A percentile compares a stretch with the other conserved stretches of the same genome.
phyloP scores from a whole-genome alignment of 805 yeast species.

The Cyberlindnera petersonii region DNA sequence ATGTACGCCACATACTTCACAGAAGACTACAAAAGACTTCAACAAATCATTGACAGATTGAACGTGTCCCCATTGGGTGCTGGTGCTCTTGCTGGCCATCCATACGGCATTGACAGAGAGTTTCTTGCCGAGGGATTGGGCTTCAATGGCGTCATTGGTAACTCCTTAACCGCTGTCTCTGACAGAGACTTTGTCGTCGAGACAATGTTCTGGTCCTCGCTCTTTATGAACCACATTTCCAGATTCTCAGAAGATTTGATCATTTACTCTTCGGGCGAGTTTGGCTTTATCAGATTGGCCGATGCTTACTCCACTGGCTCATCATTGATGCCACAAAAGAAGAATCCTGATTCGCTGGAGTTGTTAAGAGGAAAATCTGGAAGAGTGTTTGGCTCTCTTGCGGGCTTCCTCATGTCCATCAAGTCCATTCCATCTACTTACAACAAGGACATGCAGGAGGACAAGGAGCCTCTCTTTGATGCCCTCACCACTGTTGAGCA shows the following conservation, averaged over 20 bases:
- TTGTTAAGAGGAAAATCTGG: slow-evolving; percentile 96
- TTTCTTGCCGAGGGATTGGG: slow-evolving; percentile 77
- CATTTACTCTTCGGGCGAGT: slow-evolving; percentile 95
- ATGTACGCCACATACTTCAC: slow-evolving; percentile 93
- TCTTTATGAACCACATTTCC: slow-evolving; percentile 94
- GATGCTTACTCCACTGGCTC: slow-evolving; percentile 99
- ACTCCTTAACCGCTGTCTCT: slow-evolving; percentile 93
- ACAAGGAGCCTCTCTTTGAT: slow-evolving; percentile 97
- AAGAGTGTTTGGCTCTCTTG: slow-evolving; percentile 89
- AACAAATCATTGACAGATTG: slow-evolving; percentile 75
- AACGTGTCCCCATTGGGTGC: slow-evolving; percentile 91
- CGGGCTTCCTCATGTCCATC: slow-evolving; percentile 94
- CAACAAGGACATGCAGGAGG: slow-evolving; percentile 98
- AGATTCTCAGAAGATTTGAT: slow-evolving; percentile 93
- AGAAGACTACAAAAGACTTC: slow-evolving; percentile 82
- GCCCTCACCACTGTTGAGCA: slow-evolving; percentile 87
- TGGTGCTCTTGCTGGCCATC: slow-evolving; percentile 99
- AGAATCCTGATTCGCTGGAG: slow-evolving; percentile 95
- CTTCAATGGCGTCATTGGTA: slow-evolving; percentile 84
- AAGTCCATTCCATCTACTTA: slow-evolving; percentile 98
- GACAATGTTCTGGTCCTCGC: slow-evolving; percentile 89
- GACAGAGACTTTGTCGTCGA: slow-evolving; percentile 98
- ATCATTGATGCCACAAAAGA: slow-evolving; percentile 98
- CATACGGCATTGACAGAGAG: slow-evolving; percentile 97
- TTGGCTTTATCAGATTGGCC: slow-evolving; percentile 87